Base-by-base conservation (phyloP, 768 basidiomycete species). In the Erythrobasidium yunnanense region DNA sequence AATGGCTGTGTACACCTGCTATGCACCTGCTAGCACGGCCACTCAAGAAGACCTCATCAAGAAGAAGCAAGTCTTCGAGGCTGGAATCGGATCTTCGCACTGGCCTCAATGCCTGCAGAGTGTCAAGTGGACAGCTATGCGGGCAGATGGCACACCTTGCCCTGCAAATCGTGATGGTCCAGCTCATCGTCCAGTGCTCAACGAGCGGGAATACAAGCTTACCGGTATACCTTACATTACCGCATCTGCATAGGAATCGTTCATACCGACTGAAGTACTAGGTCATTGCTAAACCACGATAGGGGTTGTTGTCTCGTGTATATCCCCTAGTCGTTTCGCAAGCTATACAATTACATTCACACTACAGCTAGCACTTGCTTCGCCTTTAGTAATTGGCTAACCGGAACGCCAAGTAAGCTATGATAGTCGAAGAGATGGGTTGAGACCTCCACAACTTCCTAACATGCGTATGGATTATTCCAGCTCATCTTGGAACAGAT, bases 41-140 rank as follows among this genome's bases (percentile, higher is more conserved):
- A 66, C 66, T 1, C 8, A 34, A 27, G 66, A 66, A 27, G 66
- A 66, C 15, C 33, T 66, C 1, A 1, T 25, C 5, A 23, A 35
- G 25, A 66, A 66, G 66, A 66, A 66, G 66, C 23, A 15, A 25
- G 25, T 46, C n/a, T 66, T 66, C 25, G 66, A 66, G 50, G 35
- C 33, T 30, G 50, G 33, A 8, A 66, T 53, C 42, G 65, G 65
- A 2, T 53, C 52, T 34, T 55, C 65, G 33, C 65, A 66, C 55
- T 66, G 65, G 65, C 42, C 65, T 60, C 65, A 66, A 13, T 51
- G 54, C 1, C 55, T 66, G 53, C 65, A 66, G 33, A 47, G 53
- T 0, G 52, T 57, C 34, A 47, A 50, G 5, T 35, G 50, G 45
- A 7, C 1, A 2, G 52, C 42, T 15, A 20, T 45, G 15, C 15